Evolutionary conservation across 306 rosid genomes (phyloP), one percentile per base, ranked within the genome.

Genomic region (Arachis hypogaea): DNA sequence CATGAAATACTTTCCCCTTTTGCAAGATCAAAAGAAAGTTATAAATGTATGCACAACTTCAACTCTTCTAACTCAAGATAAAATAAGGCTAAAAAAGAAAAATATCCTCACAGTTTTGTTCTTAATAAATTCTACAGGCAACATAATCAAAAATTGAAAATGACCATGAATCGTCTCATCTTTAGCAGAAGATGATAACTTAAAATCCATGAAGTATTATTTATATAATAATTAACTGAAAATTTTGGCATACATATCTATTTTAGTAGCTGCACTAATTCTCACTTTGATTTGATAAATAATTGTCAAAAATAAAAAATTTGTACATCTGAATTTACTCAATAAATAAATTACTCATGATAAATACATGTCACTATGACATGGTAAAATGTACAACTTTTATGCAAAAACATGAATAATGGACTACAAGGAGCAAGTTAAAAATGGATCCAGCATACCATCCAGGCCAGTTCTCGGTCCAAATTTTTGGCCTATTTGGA

Each of bases 381-480:
- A 42, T 5, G 42, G 63, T 63, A 55, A 71, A 63, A 55, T 62
- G 65, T 38, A 69, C 11, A n/a, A n/a, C 49, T 11, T 16, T 36
- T 44, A 57, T 38, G 56, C 51, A 61, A 61, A 72, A 73, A 43
- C 55, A 51, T 49, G 59, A 79, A 75, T 38, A 33, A 71, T 18
- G 69, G 29, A 75, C 77, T 6, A 49, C 38, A 69, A 51, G 57
- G 44, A 73, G 69, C 18, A 63, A 70, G 50, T 71, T 43, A 28
- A 54, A 38, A 54, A 9, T 16, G 61, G 78, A 69, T 59, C 57
- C 59, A 64, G 68, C 81, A 69, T 89, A 93, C 98, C 98, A 93
- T 81, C 98, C 98, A 50, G 98, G 97, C 97, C 97, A 93, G 77
- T 93, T 93, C 76, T 93, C 98, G 30, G 98, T 93, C 98, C 98